Evolutionary conservation across 1,284 basidiomycete genomes (phyloP).

Genomic region (Sporisorium scitamineum): DNA sequence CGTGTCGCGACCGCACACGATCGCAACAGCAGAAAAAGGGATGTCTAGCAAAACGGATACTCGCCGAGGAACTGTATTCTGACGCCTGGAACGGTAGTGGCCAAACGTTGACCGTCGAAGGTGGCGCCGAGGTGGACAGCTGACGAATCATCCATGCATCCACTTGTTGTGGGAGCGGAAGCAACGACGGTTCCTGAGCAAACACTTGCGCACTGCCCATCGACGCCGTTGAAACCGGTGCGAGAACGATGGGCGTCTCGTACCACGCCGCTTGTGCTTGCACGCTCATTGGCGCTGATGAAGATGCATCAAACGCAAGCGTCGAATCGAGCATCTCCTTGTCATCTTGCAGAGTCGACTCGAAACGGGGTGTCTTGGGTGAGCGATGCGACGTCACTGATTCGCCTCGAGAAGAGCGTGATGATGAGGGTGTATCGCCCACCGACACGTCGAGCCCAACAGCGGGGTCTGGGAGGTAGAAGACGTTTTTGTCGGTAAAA

Average conservation of each 20-base stretch:
- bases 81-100: background rate
- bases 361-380: conserved; percentile 18
- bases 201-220: background rate
- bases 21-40: background rate
- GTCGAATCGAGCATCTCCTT: background rate
- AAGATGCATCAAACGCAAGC: background rate
- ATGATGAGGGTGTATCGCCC: conserved; percentile 2
- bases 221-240: background rate
- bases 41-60: conserved; percentile 29
- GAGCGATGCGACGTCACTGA: conserved; percentile 17
- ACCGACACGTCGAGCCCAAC: background rate
- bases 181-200: background rate
- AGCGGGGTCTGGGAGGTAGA: background rate
- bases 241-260: background rate
- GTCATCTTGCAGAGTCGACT: background rate
- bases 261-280: background rate
- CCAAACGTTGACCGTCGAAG: background rate
- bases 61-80: conserved; percentile 32
- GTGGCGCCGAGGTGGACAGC: background rate
- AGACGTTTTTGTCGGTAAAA: background rate
- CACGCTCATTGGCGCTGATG: background rate
- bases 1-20: background rate
- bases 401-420: conserved; percentile 9
- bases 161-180: background rate
- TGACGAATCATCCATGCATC: background rate